Evolutionary conservation across 768 basidiomycete species (phyloP), one percentile per base, ranked within the genome.

Genomic region (Leccinum incarnatum): DNA sequence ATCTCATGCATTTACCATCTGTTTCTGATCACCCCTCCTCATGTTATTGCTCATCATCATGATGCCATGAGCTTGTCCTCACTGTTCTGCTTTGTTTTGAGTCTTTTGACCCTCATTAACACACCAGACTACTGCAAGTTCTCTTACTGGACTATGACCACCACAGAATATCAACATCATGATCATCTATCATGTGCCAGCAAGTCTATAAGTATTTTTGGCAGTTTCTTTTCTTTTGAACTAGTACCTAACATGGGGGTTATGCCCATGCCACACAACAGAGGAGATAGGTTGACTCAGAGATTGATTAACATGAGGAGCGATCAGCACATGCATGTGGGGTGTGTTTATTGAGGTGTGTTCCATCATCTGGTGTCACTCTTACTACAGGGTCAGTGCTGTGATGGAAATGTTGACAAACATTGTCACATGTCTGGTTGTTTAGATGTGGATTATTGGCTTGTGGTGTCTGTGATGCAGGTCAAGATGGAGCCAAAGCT

Each of bases 391-490:
- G 27, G 27, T 29, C 2, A 29, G 10, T 12, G 23, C 23, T 12
- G 46, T 17, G 14, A 40, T 17, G 37, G 37, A 17, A 40, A 17
- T 40, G 17, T 17, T 40, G 37, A 40, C 37, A 17, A 40, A 29
- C 19, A n/a, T 29, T 29, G 45, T 17, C 11, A 6, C 11, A 11
- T 7, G 51, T 5, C 8, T 25, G 27, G 11, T 12, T 7, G 19
- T n/a, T 29, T 9, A 81, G 81, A 73, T 81, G 23, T 80, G 77
- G 78, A 78, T 34, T 70, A 69, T 58, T 70, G 75, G 29, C 63
- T 81, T 19, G 69, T 81, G 17, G 79, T 78, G 42, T 76, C 78
- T 40, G 79, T 75, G 2, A 72, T 74, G 21, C 80, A 81, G 50
- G 62, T 76, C 51, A 72, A 73, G 56, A 78, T 79, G 78, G 59